phyloP scores from a whole-genome alignment of 2,329 filamentous ascomycete species.

The Diaporthe helianthi region DNA sequence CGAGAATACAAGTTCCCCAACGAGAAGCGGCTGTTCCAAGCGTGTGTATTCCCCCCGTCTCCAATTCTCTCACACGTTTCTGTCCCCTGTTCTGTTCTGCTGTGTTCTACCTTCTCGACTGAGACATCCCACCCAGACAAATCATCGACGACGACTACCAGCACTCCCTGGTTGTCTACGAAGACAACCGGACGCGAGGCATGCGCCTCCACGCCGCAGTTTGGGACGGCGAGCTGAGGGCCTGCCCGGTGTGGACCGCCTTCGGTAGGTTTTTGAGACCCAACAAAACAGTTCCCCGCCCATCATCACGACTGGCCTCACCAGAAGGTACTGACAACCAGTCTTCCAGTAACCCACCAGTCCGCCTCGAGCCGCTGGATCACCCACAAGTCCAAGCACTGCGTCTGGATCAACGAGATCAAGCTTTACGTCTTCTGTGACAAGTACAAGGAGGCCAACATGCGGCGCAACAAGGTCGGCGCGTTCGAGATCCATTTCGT shows the following conservation, averaged over 20 bases:
- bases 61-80: too few species aligned
- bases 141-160: slow-evolving; percentile 63
- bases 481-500: slow-evolving; percentile 61
- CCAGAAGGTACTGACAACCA: not conserved
- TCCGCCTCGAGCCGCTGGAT: slow-evolving; percentile 58
- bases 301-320: not conserved
- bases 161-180: slow-evolving; percentile 61
- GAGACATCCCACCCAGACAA: slow-evolving; percentile 48
- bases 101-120: not conserved
- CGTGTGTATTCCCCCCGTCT: slow-evolving; percentile 50
- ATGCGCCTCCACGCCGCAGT: slow-evolving; percentile 64
- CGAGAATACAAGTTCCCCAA: slow-evolving; percentile 54
- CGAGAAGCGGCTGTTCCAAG: slow-evolving; percentile 63
- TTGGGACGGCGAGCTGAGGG: slow-evolving; percentile 59
- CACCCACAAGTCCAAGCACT: slow-evolving; percentile 52
- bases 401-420: slow-evolving; percentile 60
- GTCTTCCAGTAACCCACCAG: slow-evolving; percentile 58
- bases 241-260: slow-evolving; percentile 69
- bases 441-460: slow-evolving; percentile 59
- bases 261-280: slow-evolving; percentile 55
- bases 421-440: slow-evolving; percentile 66
- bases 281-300: too few species aligned
- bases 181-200: slow-evolving; percentile 56
- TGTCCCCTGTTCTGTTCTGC: too few species aligned
- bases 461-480: slow-evolving; percentile 55